A percentile compares a stretch with the other conserved stretches of the same genome.
These are phyloP conservation scores for Aspergillus sp. DNA, from an alignment of 2,329 filamentous ascomycete species.

Conservation along the genomic window DNA sequence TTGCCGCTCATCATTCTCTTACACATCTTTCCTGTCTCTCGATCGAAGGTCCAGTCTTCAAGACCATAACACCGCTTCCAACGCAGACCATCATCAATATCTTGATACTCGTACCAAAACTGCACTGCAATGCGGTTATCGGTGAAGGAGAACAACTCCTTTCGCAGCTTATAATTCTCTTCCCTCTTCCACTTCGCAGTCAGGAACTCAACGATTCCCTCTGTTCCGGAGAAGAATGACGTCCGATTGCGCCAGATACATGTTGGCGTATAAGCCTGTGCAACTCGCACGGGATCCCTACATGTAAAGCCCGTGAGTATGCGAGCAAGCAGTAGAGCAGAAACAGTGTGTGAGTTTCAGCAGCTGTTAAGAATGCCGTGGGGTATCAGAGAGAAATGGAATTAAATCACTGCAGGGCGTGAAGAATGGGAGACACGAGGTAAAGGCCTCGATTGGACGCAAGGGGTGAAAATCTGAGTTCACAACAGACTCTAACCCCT, in stretches of 20 bases:
- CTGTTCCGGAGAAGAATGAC: slow-evolving; percentile 68
- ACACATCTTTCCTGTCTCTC: slow-evolving; percentile 46
- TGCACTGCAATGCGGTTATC: slow-evolving; percentile 81
- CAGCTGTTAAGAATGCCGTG: neutral
- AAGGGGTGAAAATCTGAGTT: neutral
- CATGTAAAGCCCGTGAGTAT: neutral
- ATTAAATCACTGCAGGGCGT: neutral
- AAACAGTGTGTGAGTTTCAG: neutral
- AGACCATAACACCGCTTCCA: slow-evolving; percentile 90
- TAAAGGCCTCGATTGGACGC: neutral
- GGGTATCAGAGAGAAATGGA: neutral
- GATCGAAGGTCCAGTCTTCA: slow-evolving; percentile 52
- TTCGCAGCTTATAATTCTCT: slow-evolving; percentile 70
- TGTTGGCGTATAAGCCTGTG: slow-evolving; percentile 72
- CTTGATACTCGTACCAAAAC: slow-evolving; percentile 85
- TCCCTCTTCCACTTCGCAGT: slow-evolving; percentile 74
- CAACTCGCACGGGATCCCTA: slow-evolving; percentile 66
- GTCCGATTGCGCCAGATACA: slow-evolving; percentile 80
- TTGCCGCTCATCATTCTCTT: slow-evolving; percentile 53
- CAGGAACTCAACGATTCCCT: slow-evolving; percentile 68
- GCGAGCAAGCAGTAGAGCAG: neutral
- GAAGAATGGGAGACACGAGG: neutral
- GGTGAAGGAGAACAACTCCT: slow-evolving; percentile 78
- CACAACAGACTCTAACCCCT: neutral
- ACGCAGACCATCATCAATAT: slow-evolving; percentile 60